phyloP scores from a whole-genome alignment of 768 basidiomycete species.

The Rhodotorula kratochvilovae region DNA sequence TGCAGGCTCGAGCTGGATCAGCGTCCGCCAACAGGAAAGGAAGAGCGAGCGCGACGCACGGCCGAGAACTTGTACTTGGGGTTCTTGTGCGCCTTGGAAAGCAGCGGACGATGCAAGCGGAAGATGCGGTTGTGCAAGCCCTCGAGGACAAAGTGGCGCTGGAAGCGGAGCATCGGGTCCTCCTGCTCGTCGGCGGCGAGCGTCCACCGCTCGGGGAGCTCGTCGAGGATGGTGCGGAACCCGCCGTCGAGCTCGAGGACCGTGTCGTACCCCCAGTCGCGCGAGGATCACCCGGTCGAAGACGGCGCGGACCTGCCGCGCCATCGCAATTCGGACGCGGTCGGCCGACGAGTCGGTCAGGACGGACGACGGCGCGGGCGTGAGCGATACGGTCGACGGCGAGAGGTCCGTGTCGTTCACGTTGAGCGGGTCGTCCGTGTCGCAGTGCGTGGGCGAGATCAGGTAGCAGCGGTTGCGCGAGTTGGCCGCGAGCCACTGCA shows the following conservation, averaged over 20 bases:
- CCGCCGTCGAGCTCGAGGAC: slow-evolving; percentile 38
- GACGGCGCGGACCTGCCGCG: slow-evolving; percentile 37
- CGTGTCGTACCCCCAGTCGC: slow-evolving; percentile 16
- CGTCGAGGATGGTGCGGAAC: slow-evolving; percentile 31
- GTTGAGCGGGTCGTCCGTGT: slow-evolving; percentile 39
- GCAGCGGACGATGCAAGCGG: slow-evolving; percentile 35
- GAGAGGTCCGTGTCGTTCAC: slow-evolving; percentile 37
- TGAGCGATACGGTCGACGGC: slow-evolving; percentile 14
- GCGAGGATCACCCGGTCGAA: slow-evolving; percentile 33
- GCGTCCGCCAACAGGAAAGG: neutral
- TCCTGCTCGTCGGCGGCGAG: slow-evolving; percentile 27
- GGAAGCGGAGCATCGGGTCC: slow-evolving; percentile 37
- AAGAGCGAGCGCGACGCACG: neutral
- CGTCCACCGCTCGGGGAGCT: slow-evolving; percentile 36
- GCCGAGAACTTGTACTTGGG: slow-evolving; percentile 34
- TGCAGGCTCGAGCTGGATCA: neutral
- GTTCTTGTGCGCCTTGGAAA: slow-evolving; percentile 21
- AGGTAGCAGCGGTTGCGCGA: slow-evolving; percentile 24
- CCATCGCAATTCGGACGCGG: slow-evolving; percentile 35
- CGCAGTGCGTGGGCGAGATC: slow-evolving; percentile 32
- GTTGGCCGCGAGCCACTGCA: slow-evolving; percentile 37
- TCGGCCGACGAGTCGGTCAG: slow-evolving; percentile 38
- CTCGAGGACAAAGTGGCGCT: slow-evolving; percentile 38
- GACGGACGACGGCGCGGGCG: slow-evolving; percentile 25
- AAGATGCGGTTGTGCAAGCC: slow-evolving; percentile 39